phyloP scores from a whole-genome alignment of 106 monocot genomes.

The Dioscorea dumetorum region DNA sequence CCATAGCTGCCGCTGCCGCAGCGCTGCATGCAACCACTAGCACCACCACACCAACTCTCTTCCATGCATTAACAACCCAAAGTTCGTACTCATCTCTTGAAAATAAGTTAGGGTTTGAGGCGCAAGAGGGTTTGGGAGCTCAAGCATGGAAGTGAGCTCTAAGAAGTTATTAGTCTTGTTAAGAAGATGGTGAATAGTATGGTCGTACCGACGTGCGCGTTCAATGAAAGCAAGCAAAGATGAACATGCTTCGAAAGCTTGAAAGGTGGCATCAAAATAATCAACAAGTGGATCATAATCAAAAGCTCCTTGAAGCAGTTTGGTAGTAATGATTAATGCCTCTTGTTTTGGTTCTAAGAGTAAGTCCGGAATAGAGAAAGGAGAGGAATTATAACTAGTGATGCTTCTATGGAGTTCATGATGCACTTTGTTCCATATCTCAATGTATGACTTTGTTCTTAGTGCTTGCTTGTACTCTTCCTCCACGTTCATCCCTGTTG shows the following conservation, averaged over 20 bases:
- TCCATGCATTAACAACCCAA: not conserved
- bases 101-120: conserved; percentile 26
- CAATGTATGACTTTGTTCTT: conserved; percentile 43
- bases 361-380: conserved; percentile 2
- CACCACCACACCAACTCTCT: not conserved
- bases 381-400: not conserved
- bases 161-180: not conserved
- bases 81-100: conserved; percentile 21
- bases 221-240: not conserved
- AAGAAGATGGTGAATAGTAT: not conserved
- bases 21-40: conserved; percentile 19
- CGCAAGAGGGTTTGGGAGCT: not conserved
- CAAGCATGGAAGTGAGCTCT: not conserved
- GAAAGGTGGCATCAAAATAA: not conserved
- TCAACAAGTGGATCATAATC: not conserved
- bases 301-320: not conserved
- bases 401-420: conserved; percentile 5
- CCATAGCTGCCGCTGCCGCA: conserved; percentile 12
- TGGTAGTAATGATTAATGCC: not conserved
- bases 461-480: conserved; percentile 52
- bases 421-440: conserved; percentile 35
- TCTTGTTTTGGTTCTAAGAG: conserved; percentile 40
- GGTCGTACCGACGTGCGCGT: not conserved
- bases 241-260: not conserved
- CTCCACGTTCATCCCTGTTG: conserved; percentile 16